These are phyloP conservation scores for Lactifluus hygrophoroides DNA, from an alignment of 768 basidiomycete genomes.

Conservation along the genomic window DNA sequence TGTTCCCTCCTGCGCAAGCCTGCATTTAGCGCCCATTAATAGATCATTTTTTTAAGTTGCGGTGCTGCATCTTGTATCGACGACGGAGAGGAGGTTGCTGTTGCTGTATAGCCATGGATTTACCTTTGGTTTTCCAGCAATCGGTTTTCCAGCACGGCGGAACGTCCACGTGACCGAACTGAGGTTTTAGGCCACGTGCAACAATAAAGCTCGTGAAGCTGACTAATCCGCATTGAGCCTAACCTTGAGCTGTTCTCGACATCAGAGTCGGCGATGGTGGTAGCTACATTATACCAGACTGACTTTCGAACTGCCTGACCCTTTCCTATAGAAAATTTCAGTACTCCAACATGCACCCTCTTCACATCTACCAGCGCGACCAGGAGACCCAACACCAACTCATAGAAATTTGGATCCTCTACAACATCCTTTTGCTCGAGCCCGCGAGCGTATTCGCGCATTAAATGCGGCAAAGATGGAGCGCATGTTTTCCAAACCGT, in stretches of 20 bases:
- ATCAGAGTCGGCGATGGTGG: conserved; percentile 10
- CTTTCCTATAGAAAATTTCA: conserved; percentile 59
- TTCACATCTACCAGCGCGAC: conserved; percentile 60
- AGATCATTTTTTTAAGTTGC: too few species aligned
- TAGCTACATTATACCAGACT: background rate
- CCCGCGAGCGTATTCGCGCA: conserved; percentile 88
- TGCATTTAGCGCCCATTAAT: too few species aligned
- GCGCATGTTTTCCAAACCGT: conserved; percentile 95
- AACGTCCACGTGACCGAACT: too few species aligned
- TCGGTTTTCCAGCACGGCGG: too few species aligned
- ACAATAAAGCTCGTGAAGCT: background rate
- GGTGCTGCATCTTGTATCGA: too few species aligned
- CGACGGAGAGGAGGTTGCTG: too few species aligned
- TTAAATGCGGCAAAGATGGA: conserved; percentile 96
- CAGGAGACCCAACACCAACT: conserved; percentile 79
- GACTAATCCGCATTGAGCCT: background rate
- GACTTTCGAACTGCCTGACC: background rate
- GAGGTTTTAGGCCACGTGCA: too few species aligned
- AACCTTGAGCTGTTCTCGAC: background rate
- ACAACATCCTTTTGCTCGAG: conserved; percentile 91
- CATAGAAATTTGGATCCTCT: conserved; percentile 89
- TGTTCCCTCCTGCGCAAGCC: too few species aligned
- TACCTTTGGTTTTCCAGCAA: too few species aligned
- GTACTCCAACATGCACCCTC: conserved; percentile 80
- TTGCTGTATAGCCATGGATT: too few species aligned